These are phyloP conservation scores for Phycomyces blakesleeanus DNA, from an alignment of 192 early-diverging fungal species.

Conservation along the genomic window DNA sequence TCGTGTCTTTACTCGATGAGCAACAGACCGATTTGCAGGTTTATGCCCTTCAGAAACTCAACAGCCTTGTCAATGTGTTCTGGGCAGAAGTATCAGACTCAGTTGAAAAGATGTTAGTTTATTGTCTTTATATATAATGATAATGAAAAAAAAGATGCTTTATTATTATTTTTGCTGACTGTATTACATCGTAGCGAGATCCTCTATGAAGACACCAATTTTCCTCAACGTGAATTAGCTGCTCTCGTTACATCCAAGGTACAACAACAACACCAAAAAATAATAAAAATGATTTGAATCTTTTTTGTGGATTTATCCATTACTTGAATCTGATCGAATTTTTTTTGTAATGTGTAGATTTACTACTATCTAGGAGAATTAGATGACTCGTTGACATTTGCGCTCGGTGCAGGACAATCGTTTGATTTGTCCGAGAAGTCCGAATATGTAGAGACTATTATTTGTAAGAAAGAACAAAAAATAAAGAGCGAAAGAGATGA, in stretches of 20 bases:
- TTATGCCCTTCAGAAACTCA: constrained; percentile 90
- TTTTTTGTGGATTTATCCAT: neutral
- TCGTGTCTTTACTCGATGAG: constrained; percentile 93
- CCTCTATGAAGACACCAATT: constrained; percentile 88
- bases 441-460: constrained; percentile 92
- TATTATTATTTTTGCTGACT: too few species aligned
- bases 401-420: constrained; percentile 85
- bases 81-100: constrained; percentile 98
- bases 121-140: neutral
- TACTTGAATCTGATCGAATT: neutral
- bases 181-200: too few species aligned
- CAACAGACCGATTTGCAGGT: constrained; percentile 85
- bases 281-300: constrained; percentile 2
- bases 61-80: constrained; percentile 86
- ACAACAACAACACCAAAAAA: neutral
- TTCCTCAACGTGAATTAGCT: constrained; percentile 82
- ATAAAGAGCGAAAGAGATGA: too few species aligned
- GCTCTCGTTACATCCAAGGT: constrained; percentile 97
- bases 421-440: constrained; percentile 80
- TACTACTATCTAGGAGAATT: constrained; percentile 97
- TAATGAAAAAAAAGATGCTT: neutral
- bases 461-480: constrained; percentile 66
- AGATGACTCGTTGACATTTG: constrained; percentile 94
- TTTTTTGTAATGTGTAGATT: constrained; percentile 61
- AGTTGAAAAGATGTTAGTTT: constrained; percentile 77